Base-by-base conservation (phyloP, 2,329 filamentous ascomycete genomes). In the Fusarium falciforme region DNA sequence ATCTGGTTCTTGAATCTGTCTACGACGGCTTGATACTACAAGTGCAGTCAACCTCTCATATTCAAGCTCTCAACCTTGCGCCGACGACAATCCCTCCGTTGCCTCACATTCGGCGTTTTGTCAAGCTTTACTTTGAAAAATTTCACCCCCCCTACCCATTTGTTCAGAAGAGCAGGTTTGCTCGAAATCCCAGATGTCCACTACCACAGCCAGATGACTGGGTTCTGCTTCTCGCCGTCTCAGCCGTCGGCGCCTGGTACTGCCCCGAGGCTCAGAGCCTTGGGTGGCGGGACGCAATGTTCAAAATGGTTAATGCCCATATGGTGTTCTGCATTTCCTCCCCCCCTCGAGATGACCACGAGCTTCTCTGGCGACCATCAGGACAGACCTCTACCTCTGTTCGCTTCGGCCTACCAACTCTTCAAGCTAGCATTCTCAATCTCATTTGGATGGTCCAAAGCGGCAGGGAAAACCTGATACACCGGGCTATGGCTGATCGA, bases 131-230 rank as follows among this genome's bases (percentile, higher is more conserved):
- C 22, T 75, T 71, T 57, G 58, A 68, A 17, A 61, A 47, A 11
- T 75, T 75, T 10, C 73, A 75, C 29, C 66, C 62, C 5, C 54
- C 55, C 17, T 75, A 75, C 49, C 73, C 73, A 5, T 73, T 75
- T 64, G 6, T 75, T 4, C 72, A 49, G 16, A 44, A 25, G 12
- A 44, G 7, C 42, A 44, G 20, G 7, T 44, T 44, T 3, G 8
- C 17, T 16, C 16, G 10, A 64, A 17, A n/a, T 44, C n/a, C 38
- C 27, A 38, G 40, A 25, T 12, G 20, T 7, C n/a, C 55, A 3
- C 2, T 68, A 20, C 27, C 20, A 5, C 22, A 31, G 7, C 3
- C 17, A 54, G 49, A 54, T 31, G 29, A 20, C 17, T 54, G 17
- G 22, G 49, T 31, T 20, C 17, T 54, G 20, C 49, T 54, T 54